Evolutionary conservation across 768 basidiomycete genomes (phyloP).

Genomic region (Rhizopogon rudus): DNA sequence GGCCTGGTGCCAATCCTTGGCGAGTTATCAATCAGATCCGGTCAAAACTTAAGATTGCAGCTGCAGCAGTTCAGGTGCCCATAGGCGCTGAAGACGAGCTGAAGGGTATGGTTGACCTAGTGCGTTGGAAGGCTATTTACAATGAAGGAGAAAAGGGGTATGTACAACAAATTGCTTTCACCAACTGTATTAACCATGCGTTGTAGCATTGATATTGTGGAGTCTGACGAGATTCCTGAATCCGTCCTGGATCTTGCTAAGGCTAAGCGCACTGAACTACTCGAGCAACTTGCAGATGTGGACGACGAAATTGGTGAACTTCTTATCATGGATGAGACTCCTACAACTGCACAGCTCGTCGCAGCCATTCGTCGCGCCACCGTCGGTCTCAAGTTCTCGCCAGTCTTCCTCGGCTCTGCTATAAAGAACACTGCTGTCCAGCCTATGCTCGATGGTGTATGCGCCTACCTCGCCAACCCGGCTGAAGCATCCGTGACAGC

Average conservation of each 20-base stretch:
- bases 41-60: conserved; percentile 84
- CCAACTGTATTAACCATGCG: not conserved
- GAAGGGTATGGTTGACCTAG: conserved; percentile 88
- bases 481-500: conserved; percentile 75
- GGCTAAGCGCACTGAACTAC: conserved; percentile 83
- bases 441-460: conserved; percentile 90
- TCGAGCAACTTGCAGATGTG: conserved; percentile 94
- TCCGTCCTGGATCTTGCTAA: conserved; percentile 68
- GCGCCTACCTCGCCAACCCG: conserved; percentile 91
- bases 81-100: conserved; percentile 88
- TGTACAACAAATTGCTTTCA: conserved; percentile 13
- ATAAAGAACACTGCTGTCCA: conserved; percentile 98
- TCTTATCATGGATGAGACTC: conserved; percentile 78
- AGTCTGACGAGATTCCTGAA: conserved; percentile 84
- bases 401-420: conserved; percentile 95
- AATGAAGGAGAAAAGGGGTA: conserved; percentile 95
- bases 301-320: conserved; percentile 94
- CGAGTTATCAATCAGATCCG: conserved; percentile 90
- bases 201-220: conserved; percentile 66
- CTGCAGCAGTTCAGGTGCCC: conserved; percentile 94
- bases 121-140: conserved; percentile 92
- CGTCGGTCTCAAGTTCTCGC: conserved; percentile 83
- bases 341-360: conserved; percentile 68
- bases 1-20: conserved; percentile 97
- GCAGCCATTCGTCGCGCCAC: conserved; percentile 89